A percentile compares a stretch with the other conserved stretches of the same genome.
phyloP scores from a whole-genome alignment of 768 basidiomycete genomes.

The Suillus placidus region DNA sequence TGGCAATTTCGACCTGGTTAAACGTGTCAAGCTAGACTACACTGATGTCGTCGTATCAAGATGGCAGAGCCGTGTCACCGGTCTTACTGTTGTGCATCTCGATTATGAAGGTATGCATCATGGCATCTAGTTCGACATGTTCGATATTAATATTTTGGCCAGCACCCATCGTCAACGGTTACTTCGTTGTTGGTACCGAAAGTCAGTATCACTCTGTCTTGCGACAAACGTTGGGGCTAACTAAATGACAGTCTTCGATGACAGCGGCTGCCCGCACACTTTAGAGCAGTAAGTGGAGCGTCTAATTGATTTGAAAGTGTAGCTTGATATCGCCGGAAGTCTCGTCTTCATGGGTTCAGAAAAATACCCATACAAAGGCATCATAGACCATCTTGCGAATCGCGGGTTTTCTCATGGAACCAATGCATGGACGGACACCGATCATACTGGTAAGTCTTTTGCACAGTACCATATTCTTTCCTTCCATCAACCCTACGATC shows the following conservation, averaged over 20 bases:
- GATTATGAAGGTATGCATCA: conserved; percentile 78
- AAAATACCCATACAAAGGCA: conserved; percentile 94
- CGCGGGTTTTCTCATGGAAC: conserved; percentile 89
- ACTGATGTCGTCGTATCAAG: conserved; percentile 82
- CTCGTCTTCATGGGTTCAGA: conserved; percentile 95
- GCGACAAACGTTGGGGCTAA: background rate
- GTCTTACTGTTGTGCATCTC: conserved; percentile 87
- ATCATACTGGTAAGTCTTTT: conserved; percentile 60
- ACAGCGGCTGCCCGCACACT: conserved; percentile 94
- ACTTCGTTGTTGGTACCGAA: conserved; percentile 89
- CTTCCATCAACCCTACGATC: conserved; percentile 2
- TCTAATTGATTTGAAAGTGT: background rate
- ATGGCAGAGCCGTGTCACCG: conserved; percentile 86
- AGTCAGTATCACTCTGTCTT: conserved; percentile 50
- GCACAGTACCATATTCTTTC: background rate
- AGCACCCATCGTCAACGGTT: conserved; percentile 91
- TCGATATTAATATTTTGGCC: conserved; percentile 21
- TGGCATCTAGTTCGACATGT: conserved; percentile 7
- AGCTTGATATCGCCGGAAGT: conserved; percentile 40
- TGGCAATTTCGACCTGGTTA: conserved; percentile 85
- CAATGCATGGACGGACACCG: conserved; percentile 97
- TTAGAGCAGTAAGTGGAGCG: conserved; percentile 78
- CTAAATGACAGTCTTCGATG: conserved; percentile 74
- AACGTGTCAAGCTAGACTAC: conserved; percentile 73
- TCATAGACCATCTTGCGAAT: conserved; percentile 94